A percentile compares a stretch with the other conserved stretches of the same genome.
Evolutionary conservation across 495 filamentous ascomycete species (phyloP).

Genomic region (Hyaloscypha hepaticicola): DNA sequence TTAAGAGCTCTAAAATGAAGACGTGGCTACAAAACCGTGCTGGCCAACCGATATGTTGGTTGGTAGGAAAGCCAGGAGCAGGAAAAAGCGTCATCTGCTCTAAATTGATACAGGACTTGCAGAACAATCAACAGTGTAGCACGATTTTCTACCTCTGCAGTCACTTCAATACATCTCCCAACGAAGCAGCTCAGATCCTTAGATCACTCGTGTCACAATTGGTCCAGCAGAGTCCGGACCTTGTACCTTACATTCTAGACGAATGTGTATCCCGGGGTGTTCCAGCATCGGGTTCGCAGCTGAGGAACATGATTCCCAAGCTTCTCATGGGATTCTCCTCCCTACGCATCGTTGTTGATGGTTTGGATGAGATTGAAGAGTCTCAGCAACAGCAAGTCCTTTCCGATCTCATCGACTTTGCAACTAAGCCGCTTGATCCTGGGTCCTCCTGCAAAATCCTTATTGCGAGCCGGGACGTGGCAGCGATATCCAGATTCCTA

Average conservation of each 20-base stretch:
- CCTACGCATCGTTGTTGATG: constrained; percentile 28
- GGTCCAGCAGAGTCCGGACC: too few species aligned
- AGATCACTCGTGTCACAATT: too few species aligned
- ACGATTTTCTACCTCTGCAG: too few species aligned
- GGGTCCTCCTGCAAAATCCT: constrained; percentile 19
- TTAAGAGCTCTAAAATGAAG: constrained; percentile 13
- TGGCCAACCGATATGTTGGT: constrained; percentile 20
- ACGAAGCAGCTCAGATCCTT: too few species aligned
- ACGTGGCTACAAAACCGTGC: constrained; percentile 18
- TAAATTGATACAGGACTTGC: too few species aligned
- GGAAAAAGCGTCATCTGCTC: constrained; percentile 15
- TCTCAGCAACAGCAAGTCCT: constrained; percentile 20
- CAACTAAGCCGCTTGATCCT: neutral
- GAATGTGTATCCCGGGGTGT: too few species aligned
- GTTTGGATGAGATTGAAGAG: constrained; percentile 27
- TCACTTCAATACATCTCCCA: too few species aligned
- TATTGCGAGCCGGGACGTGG: constrained; percentile 21
- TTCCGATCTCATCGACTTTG: constrained; percentile 15
- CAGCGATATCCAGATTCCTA: constrained; percentile 15
- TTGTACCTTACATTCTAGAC: too few species aligned
- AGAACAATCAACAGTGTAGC: too few species aligned
- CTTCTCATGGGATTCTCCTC: too few species aligned
- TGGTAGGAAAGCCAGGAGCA: constrained; percentile 28
- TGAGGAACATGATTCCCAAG: too few species aligned
- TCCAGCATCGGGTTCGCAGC: too few species aligned